These are phyloP conservation scores for Cryptococcus wingfieldii DNA, from an alignment of 1,284 basidiomycete species.

Conservation along the genomic window DNA sequence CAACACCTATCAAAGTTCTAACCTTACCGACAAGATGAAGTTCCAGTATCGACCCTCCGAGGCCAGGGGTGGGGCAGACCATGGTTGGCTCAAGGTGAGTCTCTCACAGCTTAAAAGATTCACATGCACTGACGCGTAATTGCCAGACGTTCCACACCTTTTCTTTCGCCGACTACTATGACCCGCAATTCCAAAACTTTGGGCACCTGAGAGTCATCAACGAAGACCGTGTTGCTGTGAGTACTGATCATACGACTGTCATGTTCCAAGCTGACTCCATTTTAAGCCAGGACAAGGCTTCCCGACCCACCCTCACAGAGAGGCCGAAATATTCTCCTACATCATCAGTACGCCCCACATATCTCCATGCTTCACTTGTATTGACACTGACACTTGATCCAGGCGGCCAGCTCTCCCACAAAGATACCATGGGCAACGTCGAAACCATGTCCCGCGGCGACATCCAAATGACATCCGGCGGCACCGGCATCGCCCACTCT, in stretches of 20 bases:
- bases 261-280: neutral
- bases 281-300: conserved; percentile 66
- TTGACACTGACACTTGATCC: conserved; percentile 42
- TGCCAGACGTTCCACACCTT: conserved; percentile 72
- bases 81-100: conserved; percentile 85
- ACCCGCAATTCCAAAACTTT: conserved; percentile 47
- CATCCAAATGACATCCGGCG: conserved; percentile 84
- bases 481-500: conserved; percentile 50
- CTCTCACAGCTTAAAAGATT: conserved; percentile 22
- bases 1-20: neutral
- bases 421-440: conserved; percentile 83
- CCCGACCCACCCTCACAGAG: conserved; percentile 74
- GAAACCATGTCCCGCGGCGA: conserved; percentile 84
- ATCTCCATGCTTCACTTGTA: neutral
- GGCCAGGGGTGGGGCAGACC: conserved; percentile 73
- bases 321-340: conserved; percentile 93
- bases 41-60: conserved; percentile 56
- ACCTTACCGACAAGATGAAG: conserved; percentile 5
- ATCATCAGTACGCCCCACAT: conserved; percentile 38
- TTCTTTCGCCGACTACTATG: conserved; percentile 71
- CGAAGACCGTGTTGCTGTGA: conserved; percentile 73
- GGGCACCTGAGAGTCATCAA: conserved; percentile 61
- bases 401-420: conserved; percentile 49
- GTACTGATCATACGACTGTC: conserved; percentile 2
- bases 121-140: conserved; percentile 1